Evolutionary conservation across 139 green algal species (phyloP).

Genomic region (Chlorella sorokiniana): DNA sequence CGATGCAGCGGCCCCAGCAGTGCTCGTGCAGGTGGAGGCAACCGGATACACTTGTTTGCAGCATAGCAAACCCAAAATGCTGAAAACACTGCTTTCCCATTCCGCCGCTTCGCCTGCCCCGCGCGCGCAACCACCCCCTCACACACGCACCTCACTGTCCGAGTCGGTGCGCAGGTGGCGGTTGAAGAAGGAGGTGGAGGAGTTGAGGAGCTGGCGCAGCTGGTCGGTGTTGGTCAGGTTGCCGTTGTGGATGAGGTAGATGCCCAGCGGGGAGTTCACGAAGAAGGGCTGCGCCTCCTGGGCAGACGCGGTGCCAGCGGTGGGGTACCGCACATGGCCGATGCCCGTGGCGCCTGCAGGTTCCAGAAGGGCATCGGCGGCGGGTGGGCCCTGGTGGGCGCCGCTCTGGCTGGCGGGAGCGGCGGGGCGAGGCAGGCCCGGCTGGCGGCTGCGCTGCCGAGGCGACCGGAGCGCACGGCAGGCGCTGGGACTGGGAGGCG

Average conservation of each 20-base stretch:
- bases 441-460: background rate
- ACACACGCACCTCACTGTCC: slow-evolving; percentile 84
- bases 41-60: no score
- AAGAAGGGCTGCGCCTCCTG: slow-evolving; percentile 99
- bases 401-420: no score
- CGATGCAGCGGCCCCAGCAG: no score
- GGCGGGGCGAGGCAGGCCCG: background rate
- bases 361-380: background rate
- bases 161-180: slow-evolving; percentile 87
- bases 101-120: no score
- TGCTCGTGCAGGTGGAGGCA: no score
- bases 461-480: no score
- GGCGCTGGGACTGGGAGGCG: no score
- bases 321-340: slow-evolving; percentile 96
- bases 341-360: slow-evolving; percentile 64
- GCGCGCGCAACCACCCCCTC: no score
- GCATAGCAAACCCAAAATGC: no score
- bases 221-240: slow-evolving; percentile 98
- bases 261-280: slow-evolving; percentile 96
- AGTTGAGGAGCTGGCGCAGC: slow-evolving; percentile 75
- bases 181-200: slow-evolving; percentile 83
- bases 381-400: no score
- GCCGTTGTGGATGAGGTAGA: slow-evolving; percentile 98
- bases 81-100: background rate
- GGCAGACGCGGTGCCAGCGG: slow-evolving; percentile 84